Base-by-base conservation (phyloP, 352 stramenopile genomes). In the Phytophthora sojae region DNA sequence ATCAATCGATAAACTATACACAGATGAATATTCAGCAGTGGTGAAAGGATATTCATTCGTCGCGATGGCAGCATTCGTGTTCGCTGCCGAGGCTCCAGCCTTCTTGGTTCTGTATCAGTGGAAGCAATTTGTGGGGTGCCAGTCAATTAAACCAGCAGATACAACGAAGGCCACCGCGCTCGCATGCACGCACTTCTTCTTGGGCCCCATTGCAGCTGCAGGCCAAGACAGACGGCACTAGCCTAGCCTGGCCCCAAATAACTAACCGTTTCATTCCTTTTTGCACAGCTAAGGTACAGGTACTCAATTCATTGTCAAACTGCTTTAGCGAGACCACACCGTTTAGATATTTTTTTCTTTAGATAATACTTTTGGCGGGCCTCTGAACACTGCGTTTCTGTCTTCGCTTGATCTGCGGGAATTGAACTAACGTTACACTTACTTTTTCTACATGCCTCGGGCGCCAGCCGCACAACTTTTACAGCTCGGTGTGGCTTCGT, bases 21-120 rank as follows among this genome's bases (percentile, higher is more conserved):
- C 29, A 37, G 14, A 42, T 9, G 14, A 14, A 29, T 61, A 29
- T 7, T 21, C 53, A 32, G 6, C 7, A 19, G 9, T 61, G 39
- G 42, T 50, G 25, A 55, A 73, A 81, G 81, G 83, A 91, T 91
- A 91, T 91, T 92, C 84, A 61, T 89, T 92, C 30, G 84, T 90
- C 47, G 84, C 82, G 65, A 92, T 89, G 26, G 75, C 75, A 9
- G 82, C 84, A 68, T 85, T 82, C 35, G 67, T 76, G 64, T 52
- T 78, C 1, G 70, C 50, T 4, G 68, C 29, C 4, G 57, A 62
- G 17, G 56, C 49, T 39, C 55, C 32, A 3, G 53, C 47, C 59
- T 72, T 81, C 63, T 82, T 85, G 23, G 55, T 78, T 67, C 47
- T 79, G 21, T 4, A 54, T 26, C 44, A 52, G 6, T 42, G 11